phyloP scores from a whole-genome alignment of 176 grass and related monocot species.

The Paspalum vaginatum region DNA sequence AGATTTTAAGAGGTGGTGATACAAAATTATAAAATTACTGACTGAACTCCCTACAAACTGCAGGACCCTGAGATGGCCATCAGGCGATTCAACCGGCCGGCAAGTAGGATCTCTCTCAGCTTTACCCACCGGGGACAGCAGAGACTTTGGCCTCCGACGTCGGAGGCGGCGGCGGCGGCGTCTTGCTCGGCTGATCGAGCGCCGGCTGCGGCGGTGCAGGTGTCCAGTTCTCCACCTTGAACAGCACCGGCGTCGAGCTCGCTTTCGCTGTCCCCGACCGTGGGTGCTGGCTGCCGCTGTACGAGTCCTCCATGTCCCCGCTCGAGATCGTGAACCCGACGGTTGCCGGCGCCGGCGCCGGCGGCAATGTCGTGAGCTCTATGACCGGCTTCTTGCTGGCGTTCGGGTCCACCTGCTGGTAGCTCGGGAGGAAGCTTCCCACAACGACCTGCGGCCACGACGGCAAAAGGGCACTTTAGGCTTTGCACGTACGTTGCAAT shows the following conservation, averaged over 20 bases:
- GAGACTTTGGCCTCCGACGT: constrained; percentile 45
- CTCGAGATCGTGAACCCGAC: constrained; percentile 74
- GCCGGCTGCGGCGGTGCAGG: neutral
- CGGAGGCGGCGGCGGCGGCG: constrained; percentile 7
- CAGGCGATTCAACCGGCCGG: neutral
- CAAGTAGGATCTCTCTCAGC: neutral
- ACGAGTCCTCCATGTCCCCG: constrained; percentile 56
- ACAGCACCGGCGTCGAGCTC: constrained; percentile 38
- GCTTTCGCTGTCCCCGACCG: constrained; percentile 36
- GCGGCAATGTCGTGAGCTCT: constrained; percentile 48
- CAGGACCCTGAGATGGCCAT: neutral
- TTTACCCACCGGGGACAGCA: constrained; percentile 46
- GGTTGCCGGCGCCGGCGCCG: constrained; percentile 15
- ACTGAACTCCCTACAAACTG: constrained; percentile 4
- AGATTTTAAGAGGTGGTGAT: neutral
- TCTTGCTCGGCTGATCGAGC: constrained; percentile 10
- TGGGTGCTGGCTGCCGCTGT: constrained; percentile 45
- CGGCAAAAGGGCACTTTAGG: neutral
- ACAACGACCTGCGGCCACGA: constrained; percentile 70
- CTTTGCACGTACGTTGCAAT: neutral
- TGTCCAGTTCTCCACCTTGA: constrained; percentile 80
- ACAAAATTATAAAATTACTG: neutral
- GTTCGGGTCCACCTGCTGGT: constrained; percentile 77
- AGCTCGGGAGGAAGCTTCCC: constrained; percentile 89
- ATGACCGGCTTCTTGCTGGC: constrained; percentile 72